Percentiles rank a stretch among this genome's conserved stretches.
Conservation (phyloP, 352 stramenopile genomes). For the Thalassiosira exigua region DNA sequence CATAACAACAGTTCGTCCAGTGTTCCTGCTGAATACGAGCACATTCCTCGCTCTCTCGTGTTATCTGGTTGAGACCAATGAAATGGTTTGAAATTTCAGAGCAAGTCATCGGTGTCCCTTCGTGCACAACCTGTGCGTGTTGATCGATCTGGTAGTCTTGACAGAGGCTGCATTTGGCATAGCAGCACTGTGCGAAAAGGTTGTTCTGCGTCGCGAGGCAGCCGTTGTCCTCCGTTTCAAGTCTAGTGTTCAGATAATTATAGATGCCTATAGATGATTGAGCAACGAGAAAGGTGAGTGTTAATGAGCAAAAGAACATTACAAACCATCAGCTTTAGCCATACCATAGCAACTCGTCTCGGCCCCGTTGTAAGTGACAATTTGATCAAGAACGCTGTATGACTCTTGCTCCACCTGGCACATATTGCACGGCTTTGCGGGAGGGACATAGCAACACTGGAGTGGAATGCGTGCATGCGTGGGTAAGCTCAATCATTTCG, state of each 20-base stretch:
- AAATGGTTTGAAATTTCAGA: slow-evolving; percentile 62
- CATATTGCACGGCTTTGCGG: slow-evolving; percentile 53
- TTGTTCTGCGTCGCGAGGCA: slow-evolving; percentile 54
- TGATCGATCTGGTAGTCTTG: slow-evolving; percentile 60
- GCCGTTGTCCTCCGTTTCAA: slow-evolving; percentile 49
- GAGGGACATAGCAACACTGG: slow-evolving; percentile 62
- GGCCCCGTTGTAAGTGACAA: slow-evolving; percentile 57
- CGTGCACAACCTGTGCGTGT: slow-evolving; percentile 46
- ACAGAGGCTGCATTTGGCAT: slow-evolving; percentile 59
- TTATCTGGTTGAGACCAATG: slow-evolving; percentile 59
- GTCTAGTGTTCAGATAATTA: slow-evolving; percentile 59
- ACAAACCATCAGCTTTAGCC: too few relatives aligned
- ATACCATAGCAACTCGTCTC: slow-evolving; percentile 55
- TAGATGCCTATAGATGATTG: slow-evolving; percentile 31
- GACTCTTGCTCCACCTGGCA: slow-evolving; percentile 51
- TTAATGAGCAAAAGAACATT: too few relatives aligned
- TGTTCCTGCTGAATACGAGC: slow-evolving; percentile 54
- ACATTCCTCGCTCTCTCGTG: slow-evolving; percentile 57
- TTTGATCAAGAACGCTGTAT: slow-evolving; percentile 52
- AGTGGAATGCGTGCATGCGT: slow-evolving; percentile 8
- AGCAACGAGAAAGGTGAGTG: too few relatives aligned
- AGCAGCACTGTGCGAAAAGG: slow-evolving; percentile 61
- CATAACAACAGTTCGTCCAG: slow-evolving; percentile 59
- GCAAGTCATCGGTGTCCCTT: slow-evolving; percentile 47
- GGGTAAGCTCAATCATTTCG: background rate